These are phyloP conservation scores for Fraxinus cuspidata DNA, from an alignment of 257 asterid genomes.

Conservation along the genomic window DNA sequence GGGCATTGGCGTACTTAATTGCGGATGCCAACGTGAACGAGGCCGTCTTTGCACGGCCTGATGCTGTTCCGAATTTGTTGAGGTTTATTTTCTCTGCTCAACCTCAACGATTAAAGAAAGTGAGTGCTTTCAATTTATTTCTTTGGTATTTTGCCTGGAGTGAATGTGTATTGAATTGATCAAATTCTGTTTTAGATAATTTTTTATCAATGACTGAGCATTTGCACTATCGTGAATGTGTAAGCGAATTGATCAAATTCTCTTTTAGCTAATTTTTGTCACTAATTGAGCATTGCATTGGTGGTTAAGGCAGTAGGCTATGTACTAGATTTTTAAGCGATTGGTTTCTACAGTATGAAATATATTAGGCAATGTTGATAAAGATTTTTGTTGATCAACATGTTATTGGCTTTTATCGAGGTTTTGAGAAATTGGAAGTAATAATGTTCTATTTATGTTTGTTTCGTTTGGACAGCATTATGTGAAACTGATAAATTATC, in stretches of 20 bases:
- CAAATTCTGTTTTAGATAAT: neutral
- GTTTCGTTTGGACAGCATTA: neutral
- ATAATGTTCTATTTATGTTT: neutral
- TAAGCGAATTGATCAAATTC: too few relatives aligned
- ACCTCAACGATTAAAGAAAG: slow-evolving; percentile 67
- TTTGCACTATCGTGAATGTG: neutral
- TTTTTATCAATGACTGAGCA: neutral
- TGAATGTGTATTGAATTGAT: slow-evolving; percentile 5
- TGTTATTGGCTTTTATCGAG: neutral
- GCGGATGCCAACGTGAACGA: slow-evolving; percentile 84
- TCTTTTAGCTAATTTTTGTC: too few relatives aligned
- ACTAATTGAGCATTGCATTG: neutral
- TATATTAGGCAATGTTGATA: neutral
- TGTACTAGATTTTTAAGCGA: neutral
- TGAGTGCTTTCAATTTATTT: slow-evolving; percentile 33
- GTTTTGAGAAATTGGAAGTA: neutral
- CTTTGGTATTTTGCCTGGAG: neutral
- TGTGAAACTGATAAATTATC: neutral
- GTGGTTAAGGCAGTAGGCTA: neutral
- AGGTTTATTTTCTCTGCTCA: slow-evolving; percentile 95
- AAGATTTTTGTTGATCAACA: neutral
- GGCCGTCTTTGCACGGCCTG: slow-evolving; percentile 80
- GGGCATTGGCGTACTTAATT: slow-evolving; percentile 87
- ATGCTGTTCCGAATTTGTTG: slow-evolving; percentile 77
- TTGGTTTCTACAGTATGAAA: neutral